These are phyloP conservation scores for Kregervanrija delftensis DNA, from an alignment of 805 yeast species.

Conservation along the genomic window DNA sequence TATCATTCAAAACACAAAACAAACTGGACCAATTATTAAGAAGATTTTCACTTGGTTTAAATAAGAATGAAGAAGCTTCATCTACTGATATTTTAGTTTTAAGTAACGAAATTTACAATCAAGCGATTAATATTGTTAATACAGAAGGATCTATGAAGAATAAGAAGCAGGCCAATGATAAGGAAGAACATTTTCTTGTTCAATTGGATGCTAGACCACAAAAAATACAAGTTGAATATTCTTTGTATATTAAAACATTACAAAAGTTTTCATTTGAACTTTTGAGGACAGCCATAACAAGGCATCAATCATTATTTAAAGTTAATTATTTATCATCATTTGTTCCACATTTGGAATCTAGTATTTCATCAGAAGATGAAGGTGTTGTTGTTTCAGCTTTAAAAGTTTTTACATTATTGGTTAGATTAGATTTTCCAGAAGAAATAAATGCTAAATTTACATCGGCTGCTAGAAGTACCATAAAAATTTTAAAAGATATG, in stretches of 20 bases:
- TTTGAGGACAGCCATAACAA: slow-evolving; percentile 61
- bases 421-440: slow-evolving; percentile 57
- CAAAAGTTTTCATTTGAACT: slow-evolving; percentile 75
- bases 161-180: slow-evolving; percentile 15
- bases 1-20: slow-evolving; percentile 60
- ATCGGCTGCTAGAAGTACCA: slow-evolving; percentile 51
- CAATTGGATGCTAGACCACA: slow-evolving; percentile 54
- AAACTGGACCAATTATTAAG: slow-evolving; percentile 75
- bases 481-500: slow-evolving; percentile 62
- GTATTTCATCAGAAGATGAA: slow-evolving; percentile 64
- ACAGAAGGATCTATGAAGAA: slow-evolving; percentile 13
- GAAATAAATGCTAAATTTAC: slow-evolving; percentile 47
- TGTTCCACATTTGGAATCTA: slow-evolving; percentile 59
- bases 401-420: slow-evolving; percentile 51
- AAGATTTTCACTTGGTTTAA: slow-evolving; percentile 73
- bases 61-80: slow-evolving; percentile 56
- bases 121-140: slow-evolving; percentile 33
- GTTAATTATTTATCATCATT: slow-evolving; percentile 62
- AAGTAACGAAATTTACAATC: slow-evolving; percentile 65
- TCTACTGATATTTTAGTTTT: slow-evolving; percentile 54
- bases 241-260: slow-evolving; percentile 52
- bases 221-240: slow-evolving; percentile 47
- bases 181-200: slow-evolving; percentile 63
- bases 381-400: slow-evolving; percentile 66
- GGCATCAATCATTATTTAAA: slow-evolving; percentile 53